These are phyloP conservation scores for Cucurbita moschata DNA, from an alignment of 306 rosid genomes.

Conservation along the genomic window DNA sequence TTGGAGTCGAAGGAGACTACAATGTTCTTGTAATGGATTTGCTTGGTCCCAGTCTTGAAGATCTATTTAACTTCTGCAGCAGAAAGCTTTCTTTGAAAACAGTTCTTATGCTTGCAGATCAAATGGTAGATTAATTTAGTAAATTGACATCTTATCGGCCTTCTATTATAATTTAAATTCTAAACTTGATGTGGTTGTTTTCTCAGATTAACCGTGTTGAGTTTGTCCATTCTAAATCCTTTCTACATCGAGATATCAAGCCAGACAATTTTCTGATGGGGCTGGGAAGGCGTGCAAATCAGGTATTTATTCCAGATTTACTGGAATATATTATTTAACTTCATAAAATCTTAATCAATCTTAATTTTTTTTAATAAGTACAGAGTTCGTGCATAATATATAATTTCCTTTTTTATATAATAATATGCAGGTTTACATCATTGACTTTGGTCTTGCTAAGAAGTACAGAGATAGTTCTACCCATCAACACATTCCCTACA, in stretches of 20 bases:
- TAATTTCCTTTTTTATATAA: conserved; percentile 7
- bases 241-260: conserved; percentile 93
- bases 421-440: conserved; percentile 44
- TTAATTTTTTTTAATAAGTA: neutral
- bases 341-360: neutral
- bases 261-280: conserved; percentile 98
- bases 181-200: neutral
- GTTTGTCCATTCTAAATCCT: conserved; percentile 75
- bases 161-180: neutral
- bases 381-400: conserved; percentile 11
- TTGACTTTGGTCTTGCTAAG: conserved; percentile 97
- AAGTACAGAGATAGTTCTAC: conserved; percentile 81
- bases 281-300: conserved; percentile 93
- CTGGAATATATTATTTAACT: neutral
- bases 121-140: conserved; percentile 48
- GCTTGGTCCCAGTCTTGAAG: conserved; percentile 98
- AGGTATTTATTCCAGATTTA: conserved; percentile 28
- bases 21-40: conserved; percentile 91
- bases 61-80: conserved; percentile 87
- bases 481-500: conserved; percentile 94
- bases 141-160: neutral
- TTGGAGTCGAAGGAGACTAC: conserved; percentile 94
- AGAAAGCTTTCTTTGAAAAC: conserved; percentile 86
- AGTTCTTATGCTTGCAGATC: conserved; percentile 95
- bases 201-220: conserved; percentile 84